These are phyloP conservation scores for Acanthamoeba lenticulata DNA, from an alignment of 208 protist genomes.

Conservation along the genomic window DNA sequence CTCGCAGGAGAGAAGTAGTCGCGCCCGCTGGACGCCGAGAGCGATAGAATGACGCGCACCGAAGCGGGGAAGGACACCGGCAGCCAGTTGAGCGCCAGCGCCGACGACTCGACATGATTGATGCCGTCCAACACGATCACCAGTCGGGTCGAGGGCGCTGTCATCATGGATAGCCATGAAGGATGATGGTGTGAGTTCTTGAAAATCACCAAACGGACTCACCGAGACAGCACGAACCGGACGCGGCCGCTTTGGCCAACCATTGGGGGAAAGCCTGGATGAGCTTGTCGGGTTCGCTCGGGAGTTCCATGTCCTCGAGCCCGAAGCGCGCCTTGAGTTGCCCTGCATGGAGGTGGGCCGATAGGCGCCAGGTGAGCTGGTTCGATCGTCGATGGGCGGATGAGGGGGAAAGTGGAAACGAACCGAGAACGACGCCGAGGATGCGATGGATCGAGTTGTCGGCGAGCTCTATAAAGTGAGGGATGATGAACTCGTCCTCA, in stretches of 20 bases:
- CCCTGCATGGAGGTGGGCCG: not conserved
- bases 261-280: conserved; percentile 53
- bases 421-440: conserved; percentile 34
- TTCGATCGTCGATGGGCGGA: not conserved
- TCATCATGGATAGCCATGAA: not conserved
- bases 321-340: conserved; percentile 45
- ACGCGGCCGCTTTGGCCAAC: conserved; percentile 5
- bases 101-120: conserved; percentile 26
- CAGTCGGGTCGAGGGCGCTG: not conserved
- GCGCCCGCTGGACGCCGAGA: not conserved
- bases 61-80: not conserved
- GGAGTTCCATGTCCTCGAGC: not conserved
- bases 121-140: conserved; percentile 16
- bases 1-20: not conserved
- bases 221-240: not conserved
- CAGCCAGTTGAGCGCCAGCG: not conserved
- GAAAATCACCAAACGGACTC: too few species aligned
- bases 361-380: not conserved
- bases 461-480: conserved; percentile 41
- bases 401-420: not conserved
- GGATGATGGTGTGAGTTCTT: not conserved
- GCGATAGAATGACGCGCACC: not conserved
- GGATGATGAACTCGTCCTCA: conserved; percentile 1
- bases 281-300: conserved; percentile 27
- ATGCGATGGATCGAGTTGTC: conserved; percentile 31